Evolutionary conservation across 805 yeast genomes (phyloP), one percentile per base, ranked within the genome.

Genomic region (Kockiozyma suomiensis): DNA sequence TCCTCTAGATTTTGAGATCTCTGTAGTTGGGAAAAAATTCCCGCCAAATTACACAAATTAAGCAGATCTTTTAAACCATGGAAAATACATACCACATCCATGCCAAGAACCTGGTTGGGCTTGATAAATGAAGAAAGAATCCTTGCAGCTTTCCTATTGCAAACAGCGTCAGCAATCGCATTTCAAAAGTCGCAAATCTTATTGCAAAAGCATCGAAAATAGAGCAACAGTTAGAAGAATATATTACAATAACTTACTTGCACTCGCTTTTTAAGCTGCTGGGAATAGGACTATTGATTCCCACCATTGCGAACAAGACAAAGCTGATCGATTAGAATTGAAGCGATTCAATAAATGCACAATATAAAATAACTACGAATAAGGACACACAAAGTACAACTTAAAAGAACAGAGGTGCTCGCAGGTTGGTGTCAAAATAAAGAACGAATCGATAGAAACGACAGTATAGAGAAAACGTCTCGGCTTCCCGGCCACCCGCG

Each of bases 61-160:
- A n/a, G n/a, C n/a, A n/a, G n/a, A n/a, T n/a, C n/a, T n/a, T n/a
- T 21, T 17, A 37, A 21, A 45, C n/a, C 32, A n/a, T 32, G 4
- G 23, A n/a, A 23, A 8, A 42, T 4, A 37, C 69, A 15, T 56
- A 66, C 70, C 68, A 72, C 79, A 65, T 91, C 96, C 17, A 93
- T 91, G 48, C 97, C 96, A 25, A 90, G 82, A 54, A 91, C 79
- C 75, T 93, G 98, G 75, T 94, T 93, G 7, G 99, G 98, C 75
- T 93, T 93, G 70, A 94, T 82, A 70, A 93, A 94, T 28, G 96
- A 87, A 2, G 97, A 81, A 54, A 93, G 83, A 58, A 93, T 84
- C 71, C 90, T 90, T 25, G 98, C 97, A 12, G 97, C 98, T 78
- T 93, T 93, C 70, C 93, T 87, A 23, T 8, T 30, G 15, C 17